Evolutionary conservation across 352 stramenopile genomes (phyloP).

Genomic region (Pythium chondricola): DNA sequence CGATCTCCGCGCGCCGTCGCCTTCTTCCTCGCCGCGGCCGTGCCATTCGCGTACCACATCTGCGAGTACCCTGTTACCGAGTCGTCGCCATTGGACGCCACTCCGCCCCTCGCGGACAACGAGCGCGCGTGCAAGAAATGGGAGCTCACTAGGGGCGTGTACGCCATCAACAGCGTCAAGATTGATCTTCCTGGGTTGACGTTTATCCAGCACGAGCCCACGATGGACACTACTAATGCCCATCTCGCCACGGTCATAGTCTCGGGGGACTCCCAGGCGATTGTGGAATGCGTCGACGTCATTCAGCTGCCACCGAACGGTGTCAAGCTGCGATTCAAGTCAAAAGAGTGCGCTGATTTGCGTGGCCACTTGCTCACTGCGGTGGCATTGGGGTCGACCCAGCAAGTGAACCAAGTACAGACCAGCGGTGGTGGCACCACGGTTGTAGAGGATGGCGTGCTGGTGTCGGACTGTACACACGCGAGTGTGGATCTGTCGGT

Average conservation of each 20-base stretch:
- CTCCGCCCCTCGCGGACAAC: conserved; percentile 3
- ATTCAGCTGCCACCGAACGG: conserved; percentile 6
- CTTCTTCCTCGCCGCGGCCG: background rate
- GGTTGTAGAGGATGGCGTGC: conserved; percentile 7
- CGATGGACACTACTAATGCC: background rate
- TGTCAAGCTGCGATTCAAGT: conserved; percentile 7
- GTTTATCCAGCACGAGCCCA: background rate
- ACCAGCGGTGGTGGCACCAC: background rate
- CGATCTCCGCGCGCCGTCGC: no score
- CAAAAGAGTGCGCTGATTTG: conserved; percentile 1
- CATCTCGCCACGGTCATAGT: background rate
- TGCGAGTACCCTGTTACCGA: background rate
- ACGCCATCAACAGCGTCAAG: conserved; percentile 3
- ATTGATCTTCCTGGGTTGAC: conserved; percentile 5
- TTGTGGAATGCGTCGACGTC: conserved; percentile 10
- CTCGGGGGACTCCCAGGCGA: conserved; percentile 4
- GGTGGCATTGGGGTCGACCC: background rate
- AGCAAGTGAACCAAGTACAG: conserved; percentile 3
- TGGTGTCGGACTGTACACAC: conserved; percentile 4
- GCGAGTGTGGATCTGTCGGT: conserved; percentile 1
- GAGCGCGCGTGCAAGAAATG: conserved; percentile 5
- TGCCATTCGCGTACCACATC: conserved; percentile 5
- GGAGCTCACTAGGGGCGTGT: background rate
- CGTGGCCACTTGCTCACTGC: conserved; percentile 8
- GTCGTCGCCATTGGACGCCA: background rate